These are phyloP conservation scores for Buxus sempervirens DNA, from an alignment of 164 flowering plant species.

Conservation along the genomic window DNA sequence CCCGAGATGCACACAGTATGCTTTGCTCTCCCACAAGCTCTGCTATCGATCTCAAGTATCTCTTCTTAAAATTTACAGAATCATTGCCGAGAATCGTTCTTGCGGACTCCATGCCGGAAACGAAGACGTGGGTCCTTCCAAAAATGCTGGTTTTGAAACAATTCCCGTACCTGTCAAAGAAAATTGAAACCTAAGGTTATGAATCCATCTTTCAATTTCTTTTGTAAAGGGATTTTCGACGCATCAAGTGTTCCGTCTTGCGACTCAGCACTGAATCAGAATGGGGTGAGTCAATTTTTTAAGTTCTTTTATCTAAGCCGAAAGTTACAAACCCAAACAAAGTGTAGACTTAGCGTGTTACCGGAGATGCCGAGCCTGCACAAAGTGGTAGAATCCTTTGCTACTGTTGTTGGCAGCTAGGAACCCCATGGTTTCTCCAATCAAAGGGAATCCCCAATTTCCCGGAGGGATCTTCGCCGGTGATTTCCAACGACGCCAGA, in stretches of 20 bases:
- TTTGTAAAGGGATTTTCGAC: too few species aligned
- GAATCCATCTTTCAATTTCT: too few species aligned
- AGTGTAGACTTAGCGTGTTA: too few species aligned
- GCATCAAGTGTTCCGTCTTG: too few species aligned
- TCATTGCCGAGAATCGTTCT: conserved; percentile 42
- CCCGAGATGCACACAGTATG: conserved; percentile 47
- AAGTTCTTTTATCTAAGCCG: too few species aligned
- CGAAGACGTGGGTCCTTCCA: conserved; percentile 51
- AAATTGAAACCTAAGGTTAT: too few species aligned
- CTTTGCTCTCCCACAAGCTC: conserved; percentile 46
- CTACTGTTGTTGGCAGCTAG: conserved; percentile 38
- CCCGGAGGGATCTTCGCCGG: conserved; percentile 42
- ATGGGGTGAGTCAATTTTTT: too few species aligned
- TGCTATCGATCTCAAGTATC: conserved; percentile 47
- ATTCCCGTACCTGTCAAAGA: conserved; percentile 42
- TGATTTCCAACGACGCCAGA: not conserved
- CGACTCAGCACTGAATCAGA: too few species aligned
- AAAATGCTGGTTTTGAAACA: conserved; percentile 56
- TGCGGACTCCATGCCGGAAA: conserved; percentile 41
- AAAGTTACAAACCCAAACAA: too few species aligned
- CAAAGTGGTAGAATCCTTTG: conserved; percentile 50
- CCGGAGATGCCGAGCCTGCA: conserved; percentile 39
- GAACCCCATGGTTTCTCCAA: conserved; percentile 60
- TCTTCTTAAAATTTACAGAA: conserved; percentile 38
- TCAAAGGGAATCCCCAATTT: conserved; percentile 39